Conservation (phyloP, 1,284 basidiomycete genomes). For the Ustilago nuda region DNA sequence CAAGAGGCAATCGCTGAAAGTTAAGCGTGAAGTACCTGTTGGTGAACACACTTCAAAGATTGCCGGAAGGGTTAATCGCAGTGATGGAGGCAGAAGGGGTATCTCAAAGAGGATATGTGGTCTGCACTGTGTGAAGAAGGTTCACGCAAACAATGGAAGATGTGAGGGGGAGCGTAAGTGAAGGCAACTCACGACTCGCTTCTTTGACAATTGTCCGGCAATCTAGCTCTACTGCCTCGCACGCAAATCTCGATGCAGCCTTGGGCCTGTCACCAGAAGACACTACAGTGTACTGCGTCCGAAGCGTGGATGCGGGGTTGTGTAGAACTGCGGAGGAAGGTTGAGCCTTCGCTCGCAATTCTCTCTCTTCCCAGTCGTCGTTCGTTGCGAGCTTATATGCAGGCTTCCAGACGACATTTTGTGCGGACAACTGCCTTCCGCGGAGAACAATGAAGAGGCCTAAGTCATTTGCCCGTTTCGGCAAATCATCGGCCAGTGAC, state of each 20-base stretch:
- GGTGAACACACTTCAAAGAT: neutral
- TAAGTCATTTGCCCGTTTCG: neutral
- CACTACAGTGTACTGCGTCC: neutral
- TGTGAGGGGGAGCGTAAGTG: no score
- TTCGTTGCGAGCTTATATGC: no score
- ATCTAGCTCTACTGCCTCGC: neutral
- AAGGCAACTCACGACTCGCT: neutral
- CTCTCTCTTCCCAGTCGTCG: neutral
- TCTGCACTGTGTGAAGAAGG: no score
- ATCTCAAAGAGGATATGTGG: no score
- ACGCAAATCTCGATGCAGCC: no score
- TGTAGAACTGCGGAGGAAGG: neutral
- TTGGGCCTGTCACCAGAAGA: no score
- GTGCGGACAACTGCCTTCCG: neutral
- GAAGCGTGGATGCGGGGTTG: neutral
- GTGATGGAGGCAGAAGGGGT: no score
- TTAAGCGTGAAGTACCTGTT: no score
- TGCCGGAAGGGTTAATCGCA: neutral
- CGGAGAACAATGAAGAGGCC: neutral
- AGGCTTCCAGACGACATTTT: no score
- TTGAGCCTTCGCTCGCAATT: conserved; percentile 7
- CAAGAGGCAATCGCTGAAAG: neutral
- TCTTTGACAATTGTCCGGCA: neutral
- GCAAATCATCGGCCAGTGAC: neutral
- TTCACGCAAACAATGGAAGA: no score